These are phyloP conservation scores for Astragalus membranaceus DNA, from an alignment of 306 rosid genomes.

Conservation along the genomic window DNA sequence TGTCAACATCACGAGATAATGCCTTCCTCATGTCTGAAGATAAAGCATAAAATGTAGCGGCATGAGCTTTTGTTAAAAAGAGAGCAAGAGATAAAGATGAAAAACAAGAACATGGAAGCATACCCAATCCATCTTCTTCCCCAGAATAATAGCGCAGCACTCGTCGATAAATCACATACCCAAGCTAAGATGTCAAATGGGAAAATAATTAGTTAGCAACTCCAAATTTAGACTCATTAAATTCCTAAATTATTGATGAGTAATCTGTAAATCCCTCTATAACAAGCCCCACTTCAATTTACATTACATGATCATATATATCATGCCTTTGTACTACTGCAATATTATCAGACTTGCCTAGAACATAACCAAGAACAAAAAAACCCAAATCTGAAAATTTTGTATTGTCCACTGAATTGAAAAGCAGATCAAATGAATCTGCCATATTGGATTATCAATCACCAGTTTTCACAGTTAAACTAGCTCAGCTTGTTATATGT, in stretches of 20 bases:
- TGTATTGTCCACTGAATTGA: not conserved
- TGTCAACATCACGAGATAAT: constrained; percentile 83
- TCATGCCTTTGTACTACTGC: not conserved
- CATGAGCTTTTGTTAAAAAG: not conserved
- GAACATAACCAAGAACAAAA: not conserved
- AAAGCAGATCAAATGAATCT: not conserved
- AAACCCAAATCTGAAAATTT: not conserved
- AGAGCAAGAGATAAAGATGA: not conserved
- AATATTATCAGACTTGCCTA: not conserved
- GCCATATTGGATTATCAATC: not conserved
- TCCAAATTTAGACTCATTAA: not conserved
- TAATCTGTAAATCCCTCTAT: not conserved
- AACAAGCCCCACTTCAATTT: constrained; percentile 2
- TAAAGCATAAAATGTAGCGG: not conserved
- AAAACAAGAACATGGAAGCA: constrained; percentile 15
- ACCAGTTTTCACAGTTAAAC: too few species aligned
- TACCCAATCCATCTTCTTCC: constrained; percentile 98
- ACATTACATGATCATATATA: not conserved
- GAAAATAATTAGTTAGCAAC: constrained; percentile 11
- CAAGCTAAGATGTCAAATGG: constrained; percentile 56
- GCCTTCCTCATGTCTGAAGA: constrained; percentile 97
- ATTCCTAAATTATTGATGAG: not conserved
- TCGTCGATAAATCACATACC: constrained; percentile 88
- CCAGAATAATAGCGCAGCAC: constrained; percentile 93
- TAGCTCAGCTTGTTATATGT: too few species aligned